phyloP scores from a whole-genome alignment of 139 green algal genomes.

The Pedinophyceae sp. region DNA sequence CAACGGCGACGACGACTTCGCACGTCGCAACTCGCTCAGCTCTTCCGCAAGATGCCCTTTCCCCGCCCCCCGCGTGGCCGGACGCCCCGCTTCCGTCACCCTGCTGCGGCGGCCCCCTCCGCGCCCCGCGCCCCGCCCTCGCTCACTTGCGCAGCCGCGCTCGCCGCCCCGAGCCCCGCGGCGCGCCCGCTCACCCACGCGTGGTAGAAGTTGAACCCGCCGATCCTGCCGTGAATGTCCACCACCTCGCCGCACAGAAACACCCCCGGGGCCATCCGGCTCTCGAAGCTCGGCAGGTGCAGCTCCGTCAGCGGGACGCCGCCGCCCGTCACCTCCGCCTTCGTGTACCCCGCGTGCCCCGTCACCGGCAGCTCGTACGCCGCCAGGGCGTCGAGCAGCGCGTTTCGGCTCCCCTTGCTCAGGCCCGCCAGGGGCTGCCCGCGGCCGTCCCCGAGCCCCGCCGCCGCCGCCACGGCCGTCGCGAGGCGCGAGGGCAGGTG shows the following conservation, averaged over 20 bases:
- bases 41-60: too few relatives aligned
- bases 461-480: constrained; percentile 42
- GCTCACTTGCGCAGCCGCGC: not conserved
- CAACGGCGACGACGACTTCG: too few relatives aligned
- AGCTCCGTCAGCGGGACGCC: constrained; percentile 61
- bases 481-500: constrained; percentile 46
- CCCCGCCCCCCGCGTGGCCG: too few relatives aligned
- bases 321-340: constrained; percentile 70
- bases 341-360: constrained; percentile 50
- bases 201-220: constrained; percentile 90
- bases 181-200: constrained; percentile 61
- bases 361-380: constrained; percentile 31
- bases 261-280: constrained; percentile 28
- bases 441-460: constrained; percentile 14
- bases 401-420: too few relatives aligned
- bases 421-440: too few relatives aligned
- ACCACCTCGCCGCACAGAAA: constrained; percentile 70
- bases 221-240: constrained; percentile 77
- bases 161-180: constrained; percentile 40
- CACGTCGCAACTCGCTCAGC: too few relatives aligned
- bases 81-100: too few relatives aligned
- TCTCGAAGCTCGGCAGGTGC: constrained; percentile 50
- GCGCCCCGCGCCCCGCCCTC: too few relatives aligned
- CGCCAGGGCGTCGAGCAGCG: constrained; percentile 19
- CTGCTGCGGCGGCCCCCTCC: too few relatives aligned